These are phyloP conservation scores for Ceratopteris richardii DNA, from an alignment of 75 land plant species.

Conservation along the genomic window DNA sequence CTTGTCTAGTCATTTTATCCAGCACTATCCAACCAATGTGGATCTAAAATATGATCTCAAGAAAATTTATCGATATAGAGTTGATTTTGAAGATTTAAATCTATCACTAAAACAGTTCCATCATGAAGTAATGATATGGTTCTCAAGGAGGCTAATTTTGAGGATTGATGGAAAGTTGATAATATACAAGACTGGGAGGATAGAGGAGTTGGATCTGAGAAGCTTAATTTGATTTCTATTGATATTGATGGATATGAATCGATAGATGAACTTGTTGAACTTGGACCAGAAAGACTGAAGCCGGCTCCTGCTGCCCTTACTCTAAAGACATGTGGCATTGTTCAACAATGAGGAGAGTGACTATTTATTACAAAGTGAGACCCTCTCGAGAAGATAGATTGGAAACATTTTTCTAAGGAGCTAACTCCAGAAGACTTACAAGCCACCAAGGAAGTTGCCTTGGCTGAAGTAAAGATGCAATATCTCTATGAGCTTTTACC, in stretches of 20 bases:
- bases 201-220: constrained; percentile 52
- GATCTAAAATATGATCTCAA: no score
- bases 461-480: constrained; percentile 72
- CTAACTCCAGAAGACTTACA: constrained; percentile 24
- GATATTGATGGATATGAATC: constrained; percentile 84
- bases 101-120: no score
- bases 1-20: no score
- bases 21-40: no score
- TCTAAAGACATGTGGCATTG: constrained; percentile 86
- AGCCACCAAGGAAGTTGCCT: constrained; percentile 54
- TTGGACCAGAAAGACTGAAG: constrained; percentile 83
- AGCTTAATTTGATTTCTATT: constrained; percentile 24
- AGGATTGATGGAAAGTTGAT: constrained; percentile 68
- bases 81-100: no score
- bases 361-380: constrained; percentile 80
- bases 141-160: constrained; percentile 80
- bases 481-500: constrained; percentile 53
- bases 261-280: constrained; percentile 69
- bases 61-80: no score
- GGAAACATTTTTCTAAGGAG: constrained; percentile 90
- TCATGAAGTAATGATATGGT: no score
- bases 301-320: constrained; percentile 84
- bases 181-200: constrained; percentile 82
- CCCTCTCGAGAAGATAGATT: constrained; percentile 81
- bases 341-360: constrained; percentile 96